Conservation (phyloP, 192 early-diverging fungal genomes). For the Linnemannia hyalina region DNA sequence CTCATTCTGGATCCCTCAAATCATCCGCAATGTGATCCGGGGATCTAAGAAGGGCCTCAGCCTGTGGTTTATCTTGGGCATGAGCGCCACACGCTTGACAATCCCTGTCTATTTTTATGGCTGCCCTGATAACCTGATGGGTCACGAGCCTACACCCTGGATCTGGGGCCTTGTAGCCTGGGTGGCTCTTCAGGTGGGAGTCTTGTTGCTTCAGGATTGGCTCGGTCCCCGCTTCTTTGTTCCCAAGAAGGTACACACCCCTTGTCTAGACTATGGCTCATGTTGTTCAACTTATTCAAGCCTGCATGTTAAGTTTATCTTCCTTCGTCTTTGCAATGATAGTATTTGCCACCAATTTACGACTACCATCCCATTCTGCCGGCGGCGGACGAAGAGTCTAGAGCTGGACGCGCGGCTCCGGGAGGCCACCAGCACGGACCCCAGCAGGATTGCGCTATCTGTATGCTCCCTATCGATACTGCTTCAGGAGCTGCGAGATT, state of each 20-base stretch:
- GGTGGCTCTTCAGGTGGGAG: constrained; percentile 66
- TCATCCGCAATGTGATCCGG: constrained; percentile 74
- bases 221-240: constrained; percentile 82
- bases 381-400: constrained; percentile 61
- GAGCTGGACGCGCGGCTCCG: constrained; percentile 13
- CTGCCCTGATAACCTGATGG: constrained; percentile 71
- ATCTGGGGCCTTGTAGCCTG: constrained; percentile 69
- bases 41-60: constrained; percentile 72
- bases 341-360: constrained; percentile 74
- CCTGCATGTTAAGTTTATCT: neutral
- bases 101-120: constrained; percentile 72
- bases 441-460: constrained; percentile 76
- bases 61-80: constrained; percentile 70
- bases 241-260: constrained; percentile 64
- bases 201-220: constrained; percentile 75
- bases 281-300: too few relatives aligned
- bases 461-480: constrained; percentile 67
- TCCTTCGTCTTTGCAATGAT: neutral
- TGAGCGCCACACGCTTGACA: constrained; percentile 66
- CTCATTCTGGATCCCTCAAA: constrained; percentile 90
- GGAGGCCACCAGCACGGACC: constrained; percentile 25
- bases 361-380: constrained; percentile 77
- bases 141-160: constrained; percentile 63
- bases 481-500: constrained; percentile 43
- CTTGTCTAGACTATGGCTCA: neutral